Evolutionary conservation across 23 red algal genomes (phyloP).

Genomic region (Pyropia haitanensis): DNA sequence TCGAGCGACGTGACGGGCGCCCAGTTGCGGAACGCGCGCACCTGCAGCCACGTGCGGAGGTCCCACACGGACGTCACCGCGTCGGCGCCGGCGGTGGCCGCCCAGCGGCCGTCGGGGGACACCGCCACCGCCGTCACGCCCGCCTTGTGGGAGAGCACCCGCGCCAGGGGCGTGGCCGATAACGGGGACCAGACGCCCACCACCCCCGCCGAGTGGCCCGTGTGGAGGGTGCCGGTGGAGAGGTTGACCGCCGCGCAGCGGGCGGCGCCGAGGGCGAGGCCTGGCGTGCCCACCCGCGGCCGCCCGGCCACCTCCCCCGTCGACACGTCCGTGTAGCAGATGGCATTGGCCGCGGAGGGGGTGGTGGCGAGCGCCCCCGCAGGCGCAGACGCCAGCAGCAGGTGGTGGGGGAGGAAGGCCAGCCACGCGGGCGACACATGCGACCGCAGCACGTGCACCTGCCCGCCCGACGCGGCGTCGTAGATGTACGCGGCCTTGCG

Average conservation of each 20-base stretch:
- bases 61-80: slow-evolving; percentile 48
- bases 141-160: slow-evolving; percentile 60
- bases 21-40: not conserved
- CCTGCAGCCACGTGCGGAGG: slow-evolving; percentile 41
- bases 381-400: slow-evolving; percentile 68
- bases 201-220: slow-evolving; percentile 63
- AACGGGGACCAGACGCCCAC: slow-evolving; percentile 81
- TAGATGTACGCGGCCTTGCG: slow-evolving; percentile 69
- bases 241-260: slow-evolving; percentile 24
- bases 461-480: slow-evolving; percentile 51
- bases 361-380: slow-evolving; percentile 6
- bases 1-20: not conserved
- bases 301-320: slow-evolving; percentile 53
- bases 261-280: slow-evolving; percentile 11
- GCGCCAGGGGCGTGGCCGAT: slow-evolving; percentile 35
- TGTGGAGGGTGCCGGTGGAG: slow-evolving; percentile 46
- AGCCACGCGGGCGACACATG: slow-evolving; percentile 61
- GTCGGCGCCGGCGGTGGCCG: slow-evolving; percentile 75
- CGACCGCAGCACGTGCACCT: slow-evolving; percentile 74
- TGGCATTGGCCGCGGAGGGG: no score
- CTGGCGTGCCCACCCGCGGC: slow-evolving; percentile 11
- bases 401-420: slow-evolving; percentile 78
- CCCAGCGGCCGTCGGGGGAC: slow-evolving; percentile 21
- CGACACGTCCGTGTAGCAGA: slow-evolving; percentile 67
- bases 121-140: slow-evolving; percentile 60